phyloP scores from a whole-genome alignment of 148 eudicot species.

The Polygonum aviculare region DNA sequence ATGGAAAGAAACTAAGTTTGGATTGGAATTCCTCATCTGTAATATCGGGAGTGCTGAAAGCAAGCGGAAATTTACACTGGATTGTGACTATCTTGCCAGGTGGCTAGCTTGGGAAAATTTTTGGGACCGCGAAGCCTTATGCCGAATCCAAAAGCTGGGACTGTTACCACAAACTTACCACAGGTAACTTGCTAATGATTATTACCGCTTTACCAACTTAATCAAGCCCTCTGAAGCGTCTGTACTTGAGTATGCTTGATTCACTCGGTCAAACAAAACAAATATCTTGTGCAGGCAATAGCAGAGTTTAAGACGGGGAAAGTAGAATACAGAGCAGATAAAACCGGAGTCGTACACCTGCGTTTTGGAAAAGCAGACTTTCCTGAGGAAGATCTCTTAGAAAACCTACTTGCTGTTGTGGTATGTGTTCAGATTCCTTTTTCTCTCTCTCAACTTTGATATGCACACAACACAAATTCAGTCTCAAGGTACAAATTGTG shows the following conservation, averaged over 20 bases:
- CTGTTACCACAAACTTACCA: conserved; percentile 75
- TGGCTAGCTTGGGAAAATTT: conserved; percentile 77
- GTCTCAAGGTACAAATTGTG: background rate
- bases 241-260: background rate
- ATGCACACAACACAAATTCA: background rate
- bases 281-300: conserved; percentile 46
- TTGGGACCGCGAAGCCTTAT: conserved; percentile 95
- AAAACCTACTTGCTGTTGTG: conserved; percentile 68
- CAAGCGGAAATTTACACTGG: background rate
- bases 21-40: background rate
- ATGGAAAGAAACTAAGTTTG: background rate
- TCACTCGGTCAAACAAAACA: background rate
- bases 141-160: conserved; percentile 99
- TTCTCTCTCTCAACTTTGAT: conserved; percentile 6
- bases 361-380: conserved; percentile 85
- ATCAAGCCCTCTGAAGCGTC: background rate
- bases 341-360: conserved; percentile 96
- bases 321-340: conserved; percentile 91
- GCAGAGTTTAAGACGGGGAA: conserved; percentile 94
- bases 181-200: conserved; percentile 46
- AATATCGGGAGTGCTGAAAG: background rate
- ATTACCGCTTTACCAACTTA: background rate
- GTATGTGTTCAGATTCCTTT: conserved; percentile 27
- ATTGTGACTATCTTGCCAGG: conserved; percentile 29
- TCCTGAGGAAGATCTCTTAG: conserved; percentile 74